A percentile compares a stretch with the other conserved stretches of the same genome.
phyloP scores from a whole-genome alignment of 768 basidiomycete genomes.

The Leccinum disarticulatum region DNA sequence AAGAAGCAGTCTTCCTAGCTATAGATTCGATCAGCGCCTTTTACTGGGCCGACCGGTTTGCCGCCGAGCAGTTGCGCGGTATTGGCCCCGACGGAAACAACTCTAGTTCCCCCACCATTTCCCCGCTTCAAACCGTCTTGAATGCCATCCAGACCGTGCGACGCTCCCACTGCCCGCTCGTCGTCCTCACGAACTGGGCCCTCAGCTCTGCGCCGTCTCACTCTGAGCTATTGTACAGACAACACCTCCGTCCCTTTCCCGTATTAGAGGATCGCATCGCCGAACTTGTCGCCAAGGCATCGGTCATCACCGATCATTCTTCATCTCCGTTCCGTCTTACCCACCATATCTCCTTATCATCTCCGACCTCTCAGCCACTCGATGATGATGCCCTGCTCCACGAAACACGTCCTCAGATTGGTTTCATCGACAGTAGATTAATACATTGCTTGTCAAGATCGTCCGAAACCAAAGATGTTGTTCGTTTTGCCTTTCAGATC shows the following conservation, averaged over 20 bases:
- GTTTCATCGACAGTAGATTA: slow-evolving; percentile 16
- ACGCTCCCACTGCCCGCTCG: slow-evolving; percentile 47
- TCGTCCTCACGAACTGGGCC: slow-evolving; percentile 64
- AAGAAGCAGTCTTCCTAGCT: slow-evolving; percentile 63
- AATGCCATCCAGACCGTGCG: slow-evolving; percentile 50
- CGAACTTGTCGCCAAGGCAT: slow-evolving; percentile 16
- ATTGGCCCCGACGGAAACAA: slow-evolving; percentile 10
- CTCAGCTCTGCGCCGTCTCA: slow-evolving; percentile 33
- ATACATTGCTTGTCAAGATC: slow-evolving; percentile 32
- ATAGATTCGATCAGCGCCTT: slow-evolving; percentile 78
- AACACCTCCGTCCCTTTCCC: slow-evolving; percentile 52
- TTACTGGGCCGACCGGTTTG: slow-evolving; percentile 76
- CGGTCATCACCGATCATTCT: slow-evolving; percentile 11
- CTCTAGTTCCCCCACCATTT: slow-evolving; percentile 12
- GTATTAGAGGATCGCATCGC: slow-evolving; percentile 17
- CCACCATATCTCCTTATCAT: slow-evolving; percentile 41
- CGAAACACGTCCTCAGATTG: slow-evolving; percentile 23
- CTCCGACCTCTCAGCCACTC: slow-evolving; percentile 17
- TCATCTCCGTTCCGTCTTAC: slow-evolving; percentile 34
- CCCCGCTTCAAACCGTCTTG: slow-evolving; percentile 47
- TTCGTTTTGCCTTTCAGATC: slow-evolving; percentile 28
- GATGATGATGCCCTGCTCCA: slow-evolving; percentile 16
- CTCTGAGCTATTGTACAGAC: slow-evolving; percentile 40
- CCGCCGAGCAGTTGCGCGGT: slow-evolving; percentile 50
- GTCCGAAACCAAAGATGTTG: slow-evolving; percentile 17